Conservation (phyloP, 257 asterid genomes). For the Leonotis leonurus region DNA sequence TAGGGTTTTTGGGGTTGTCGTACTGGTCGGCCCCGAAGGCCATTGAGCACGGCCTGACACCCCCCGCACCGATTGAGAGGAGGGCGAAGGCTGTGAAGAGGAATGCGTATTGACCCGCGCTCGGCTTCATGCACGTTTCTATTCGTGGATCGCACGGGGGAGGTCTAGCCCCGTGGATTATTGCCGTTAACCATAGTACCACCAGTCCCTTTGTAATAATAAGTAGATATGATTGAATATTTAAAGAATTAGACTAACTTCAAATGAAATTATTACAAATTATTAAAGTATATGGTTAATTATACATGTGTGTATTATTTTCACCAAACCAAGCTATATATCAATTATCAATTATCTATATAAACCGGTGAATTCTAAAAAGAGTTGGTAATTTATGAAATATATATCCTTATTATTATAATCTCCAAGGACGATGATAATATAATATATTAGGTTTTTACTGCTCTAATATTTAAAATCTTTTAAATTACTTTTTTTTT, state of each 20-base stretch:
- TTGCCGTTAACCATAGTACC: conserved; percentile 50
- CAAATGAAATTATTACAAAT: neutral
- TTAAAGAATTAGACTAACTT: neutral
- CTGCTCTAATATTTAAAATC: too few species aligned
- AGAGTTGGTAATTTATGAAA: too few species aligned
- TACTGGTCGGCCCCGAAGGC: conserved; percentile 85
- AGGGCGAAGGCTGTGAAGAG: conserved; percentile 51
- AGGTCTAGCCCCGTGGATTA: conserved; percentile 29
- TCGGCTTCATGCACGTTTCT: conserved; percentile 35
- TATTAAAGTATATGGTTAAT: too few species aligned
- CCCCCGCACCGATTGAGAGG: conserved; percentile 63
- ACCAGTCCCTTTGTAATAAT: neutral
- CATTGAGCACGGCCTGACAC: conserved; percentile 65
- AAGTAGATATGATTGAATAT: neutral
- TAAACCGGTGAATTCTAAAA: too few species aligned
- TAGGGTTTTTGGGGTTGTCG: conserved; percentile 43
- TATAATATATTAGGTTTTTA: too few species aligned
- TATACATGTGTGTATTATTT: too few species aligned
- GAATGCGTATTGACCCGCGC: conserved; percentile 34
- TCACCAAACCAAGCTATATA: too few species aligned
- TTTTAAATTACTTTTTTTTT: too few species aligned
- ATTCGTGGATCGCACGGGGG: conserved; percentile 30
- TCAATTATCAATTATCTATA: too few species aligned
- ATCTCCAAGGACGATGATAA: too few species aligned
- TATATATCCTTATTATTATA: too few species aligned